phyloP scores from a whole-genome alignment of 257 asterid species.

The Nicotiana undulata region DNA sequence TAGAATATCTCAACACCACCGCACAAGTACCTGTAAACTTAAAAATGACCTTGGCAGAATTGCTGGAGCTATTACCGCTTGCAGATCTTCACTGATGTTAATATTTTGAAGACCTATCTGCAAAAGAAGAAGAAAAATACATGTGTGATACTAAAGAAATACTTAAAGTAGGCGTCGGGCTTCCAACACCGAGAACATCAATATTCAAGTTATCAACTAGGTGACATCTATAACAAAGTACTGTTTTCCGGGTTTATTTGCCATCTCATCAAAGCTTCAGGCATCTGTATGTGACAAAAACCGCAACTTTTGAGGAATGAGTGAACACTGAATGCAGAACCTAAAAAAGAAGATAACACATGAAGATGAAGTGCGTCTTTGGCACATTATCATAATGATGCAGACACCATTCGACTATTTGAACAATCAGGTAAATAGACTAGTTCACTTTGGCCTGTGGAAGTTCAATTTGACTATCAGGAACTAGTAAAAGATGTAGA shows the following conservation, averaged over 20 bases:
- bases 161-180: not conserved
- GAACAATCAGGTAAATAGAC: not conserved
- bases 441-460: not conserved
- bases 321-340: not conserved
- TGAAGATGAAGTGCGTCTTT: not conserved
- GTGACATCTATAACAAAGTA: not conserved
- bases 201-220: not conserved
- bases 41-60: conserved; percentile 67
- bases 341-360: not conserved
- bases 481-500: not conserved
- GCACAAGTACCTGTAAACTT: conserved; percentile 55
- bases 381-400: not conserved
- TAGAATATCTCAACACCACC: not conserved
- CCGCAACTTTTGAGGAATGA: not conserved
- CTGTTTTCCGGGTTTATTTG: not conserved
- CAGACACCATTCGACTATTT: not conserved
- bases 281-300: not conserved
- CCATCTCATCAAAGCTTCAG: not conserved
- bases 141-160: not conserved
- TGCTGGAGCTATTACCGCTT: conserved; percentile 85
- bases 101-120: conserved; percentile 70
- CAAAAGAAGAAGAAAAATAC: conserved; percentile 3
- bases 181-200: not conserved
- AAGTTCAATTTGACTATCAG: not conserved
- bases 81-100: conserved; percentile 64